Evolutionary conservation across 495 filamentous ascomycete genomes (phyloP), one percentile per base, ranked within the genome.

Genomic region (Xylaria castorea): DNA sequence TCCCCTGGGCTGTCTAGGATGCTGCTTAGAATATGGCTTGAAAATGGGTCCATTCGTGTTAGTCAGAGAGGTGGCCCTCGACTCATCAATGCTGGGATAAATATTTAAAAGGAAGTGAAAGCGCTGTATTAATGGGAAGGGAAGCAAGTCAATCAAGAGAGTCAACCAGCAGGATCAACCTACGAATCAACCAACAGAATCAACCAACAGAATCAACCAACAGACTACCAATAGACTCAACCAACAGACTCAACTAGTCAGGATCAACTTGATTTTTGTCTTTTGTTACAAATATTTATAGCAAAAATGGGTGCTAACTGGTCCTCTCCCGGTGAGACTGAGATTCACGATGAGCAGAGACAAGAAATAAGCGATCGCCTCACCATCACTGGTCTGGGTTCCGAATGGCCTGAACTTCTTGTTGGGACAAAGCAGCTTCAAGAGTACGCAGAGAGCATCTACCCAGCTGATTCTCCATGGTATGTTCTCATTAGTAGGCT

Each of bases 231-330:
- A n/a, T n/a, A n/a, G n/a, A n/a, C n/a, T n/a, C n/a, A n/a, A n/a
- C n/a, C n/a, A n/a, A n/a, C n/a, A n/a, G n/a, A n/a, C n/a, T n/a
- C 22, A 42, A 38, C 36, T 4, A 48, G 27, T 8, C 0, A 66
- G 14, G 6, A 27, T 16, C 25, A 20, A 66, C 44, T 50, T 50
- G 25, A 66, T n/a, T 22, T n/a, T 50, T 66, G 7, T 34, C 27
- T 50, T 50, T 30, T 38, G 8, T 36, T 44, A 22, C 38, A 1
- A 36, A 67, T 53, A 51, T 67, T 22, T 16, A 7, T 16, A 61
- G 58, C 58, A 38, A 67, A 51, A 67, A 67, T 67, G 64, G 64
- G 64, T 67, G 64, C 64, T 36, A 67, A 36, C 64, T 67, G 44
- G 44, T 67, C 64, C 20, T 51, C 64, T 40, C 44, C 46, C 14